phyloP scores from a whole-genome alignment of 768 basidiomycete genomes.

The Hygrophoropsis aurantiaca region DNA sequence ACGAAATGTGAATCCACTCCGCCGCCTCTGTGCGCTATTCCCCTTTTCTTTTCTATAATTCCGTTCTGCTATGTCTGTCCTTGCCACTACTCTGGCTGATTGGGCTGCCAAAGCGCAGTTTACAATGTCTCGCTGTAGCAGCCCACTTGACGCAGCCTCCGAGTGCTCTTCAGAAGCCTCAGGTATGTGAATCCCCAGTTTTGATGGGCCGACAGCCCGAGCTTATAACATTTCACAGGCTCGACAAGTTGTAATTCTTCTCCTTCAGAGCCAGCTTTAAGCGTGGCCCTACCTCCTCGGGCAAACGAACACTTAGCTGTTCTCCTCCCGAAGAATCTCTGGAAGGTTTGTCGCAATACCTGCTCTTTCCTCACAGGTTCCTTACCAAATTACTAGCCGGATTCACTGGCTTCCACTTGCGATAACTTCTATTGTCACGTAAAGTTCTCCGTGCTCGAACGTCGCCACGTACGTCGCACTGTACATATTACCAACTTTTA shows the following conservation, averaged over 20 bases:
- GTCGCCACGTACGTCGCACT: constrained; percentile 62
- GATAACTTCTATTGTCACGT: constrained; percentile 73
- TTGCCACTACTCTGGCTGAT: constrained; percentile 20
- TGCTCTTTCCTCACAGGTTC: constrained; percentile 7
- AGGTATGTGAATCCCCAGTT: constrained; percentile 8
- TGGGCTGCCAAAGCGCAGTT: constrained; percentile 27
- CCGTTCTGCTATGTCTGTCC: constrained; percentile 27
- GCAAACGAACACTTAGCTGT: constrained; percentile 78
- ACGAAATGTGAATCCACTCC: constrained; percentile 4
- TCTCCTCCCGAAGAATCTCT: constrained; percentile 63
- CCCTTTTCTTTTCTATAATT: constrained; percentile 9
- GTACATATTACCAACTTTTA: neutral
- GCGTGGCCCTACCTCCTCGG: constrained; percentile 19
- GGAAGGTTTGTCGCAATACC: constrained; percentile 59
- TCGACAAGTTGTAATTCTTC: constrained; percentile 20
- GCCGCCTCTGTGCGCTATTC: constrained; percentile 4
- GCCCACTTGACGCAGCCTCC: constrained; percentile 5
- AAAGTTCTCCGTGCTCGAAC: constrained; percentile 66
- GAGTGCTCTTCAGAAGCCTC: constrained; percentile 18
- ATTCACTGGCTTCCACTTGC: constrained; percentile 59
- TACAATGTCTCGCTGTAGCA: constrained; percentile 7
- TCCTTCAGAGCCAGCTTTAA: constrained; percentile 14
- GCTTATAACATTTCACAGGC: constrained; percentile 8
- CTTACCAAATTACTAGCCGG: constrained; percentile 43
- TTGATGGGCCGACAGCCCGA: neutral